These are phyloP conservation scores for Tetrapyrgos nigripes DNA, from an alignment of 1,284 basidiomycete species.

Conservation along the genomic window DNA sequence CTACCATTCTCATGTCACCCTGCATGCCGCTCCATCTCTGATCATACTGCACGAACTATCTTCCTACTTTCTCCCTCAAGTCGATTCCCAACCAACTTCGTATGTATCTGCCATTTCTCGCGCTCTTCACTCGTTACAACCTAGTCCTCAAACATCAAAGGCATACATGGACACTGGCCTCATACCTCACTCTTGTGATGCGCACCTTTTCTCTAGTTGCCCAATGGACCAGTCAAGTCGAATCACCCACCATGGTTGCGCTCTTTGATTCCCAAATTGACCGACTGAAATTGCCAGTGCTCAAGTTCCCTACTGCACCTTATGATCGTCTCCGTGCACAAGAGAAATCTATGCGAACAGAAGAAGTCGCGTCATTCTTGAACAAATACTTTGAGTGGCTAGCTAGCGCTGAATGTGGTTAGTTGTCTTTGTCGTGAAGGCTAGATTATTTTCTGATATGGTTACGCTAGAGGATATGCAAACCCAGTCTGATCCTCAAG, in stretches of 20 bases:
- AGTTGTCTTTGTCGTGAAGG: background rate
- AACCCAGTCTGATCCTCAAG: background rate
- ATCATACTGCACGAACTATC: slow-evolving; percentile 72
- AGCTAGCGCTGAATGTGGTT: background rate
- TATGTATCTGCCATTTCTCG: slow-evolving; percentile 8
- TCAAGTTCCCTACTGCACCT: background rate
- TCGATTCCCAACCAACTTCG: slow-evolving; percentile 33
- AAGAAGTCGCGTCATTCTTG: background rate
- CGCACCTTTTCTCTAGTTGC: slow-evolving; percentile 43
- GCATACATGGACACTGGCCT: slow-evolving; percentile 44
- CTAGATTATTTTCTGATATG: background rate
- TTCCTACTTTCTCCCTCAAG: slow-evolving; percentile 53
- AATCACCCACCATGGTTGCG: slow-evolving; percentile 38
- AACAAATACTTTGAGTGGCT: background rate
- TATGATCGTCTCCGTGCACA: background rate
- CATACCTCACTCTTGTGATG: slow-evolving; percentile 54
- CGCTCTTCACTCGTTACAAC: slow-evolving; percentile 7
- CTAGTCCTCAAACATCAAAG: slow-evolving; percentile 15
- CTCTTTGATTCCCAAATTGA: slow-evolving; percentile 71
- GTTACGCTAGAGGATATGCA: background rate
- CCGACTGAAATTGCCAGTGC: slow-evolving; percentile 55
- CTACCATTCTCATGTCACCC: slow-evolving; percentile 42
- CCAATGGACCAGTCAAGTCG: slow-evolving; percentile 4
- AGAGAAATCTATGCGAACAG: background rate
- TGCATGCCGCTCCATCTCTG: slow-evolving; percentile 54